Evolutionary conservation across 441 rosid species (phyloP).

Genomic region (Bocquillonia castaneifolia): DNA sequence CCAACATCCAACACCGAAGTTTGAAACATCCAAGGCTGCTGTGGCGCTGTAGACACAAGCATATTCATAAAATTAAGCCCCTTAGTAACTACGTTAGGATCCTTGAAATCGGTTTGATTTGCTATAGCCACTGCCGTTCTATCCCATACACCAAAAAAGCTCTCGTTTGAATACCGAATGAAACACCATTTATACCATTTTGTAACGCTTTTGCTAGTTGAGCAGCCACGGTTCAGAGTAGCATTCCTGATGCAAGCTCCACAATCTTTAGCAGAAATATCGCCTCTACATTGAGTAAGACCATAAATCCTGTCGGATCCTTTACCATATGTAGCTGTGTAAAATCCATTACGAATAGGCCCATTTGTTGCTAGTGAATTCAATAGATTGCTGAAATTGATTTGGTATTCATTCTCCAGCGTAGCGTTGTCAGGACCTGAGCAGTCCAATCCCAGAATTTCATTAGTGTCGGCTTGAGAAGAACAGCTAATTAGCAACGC

Average conservation of each 20-base stretch:
- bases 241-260: conserved; percentile 29
- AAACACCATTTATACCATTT: conserved; percentile 38
- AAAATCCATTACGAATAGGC: conserved; percentile 29
- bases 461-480: conserved; percentile 25
- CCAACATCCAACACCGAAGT: conserved; percentile 32
- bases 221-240: conserved; percentile 15
- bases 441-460: conserved; percentile 20
- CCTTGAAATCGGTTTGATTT: conserved; percentile 32
- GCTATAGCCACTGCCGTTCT: conserved; percentile 26
- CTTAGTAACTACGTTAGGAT: conserved; percentile 24
- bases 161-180: conserved; percentile 31
- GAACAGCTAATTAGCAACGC: conserved; percentile 9
- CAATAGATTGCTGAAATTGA: conserved; percentile 24
- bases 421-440: conserved; percentile 25
- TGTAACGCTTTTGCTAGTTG: conserved; percentile 20
- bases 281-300: conserved; percentile 35
- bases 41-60: conserved; percentile 30
- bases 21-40: conserved; percentile 30
- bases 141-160: conserved; percentile 35
- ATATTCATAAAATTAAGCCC: conserved; percentile 30
- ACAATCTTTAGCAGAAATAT: conserved; percentile 25
- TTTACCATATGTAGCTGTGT: conserved; percentile 16
- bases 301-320: conserved; percentile 28
- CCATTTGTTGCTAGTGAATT: conserved; percentile 24
- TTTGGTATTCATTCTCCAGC: conserved; percentile 17